phyloP scores from a whole-genome alignment of 495 filamentous ascomycete genomes.

The Letharia lupina region DNA sequence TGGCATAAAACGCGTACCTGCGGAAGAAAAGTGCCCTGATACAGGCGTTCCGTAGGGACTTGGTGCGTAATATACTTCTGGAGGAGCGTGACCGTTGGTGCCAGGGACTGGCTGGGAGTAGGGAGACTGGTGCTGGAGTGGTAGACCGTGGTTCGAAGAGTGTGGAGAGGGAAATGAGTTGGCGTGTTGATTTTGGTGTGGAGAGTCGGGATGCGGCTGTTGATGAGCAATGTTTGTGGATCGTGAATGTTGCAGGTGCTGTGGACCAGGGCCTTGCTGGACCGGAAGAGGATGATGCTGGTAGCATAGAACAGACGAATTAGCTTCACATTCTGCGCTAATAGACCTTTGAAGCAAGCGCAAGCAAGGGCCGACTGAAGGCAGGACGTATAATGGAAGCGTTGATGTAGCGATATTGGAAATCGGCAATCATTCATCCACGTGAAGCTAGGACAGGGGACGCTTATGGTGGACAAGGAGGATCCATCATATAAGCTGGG shows the following conservation, averaged over 20 bases:
- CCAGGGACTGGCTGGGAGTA: constrained; percentile 43
- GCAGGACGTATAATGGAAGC: not conserved
- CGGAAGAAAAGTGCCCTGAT: constrained; percentile 64
- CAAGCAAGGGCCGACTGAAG: not conserved
- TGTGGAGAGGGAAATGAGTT: constrained; percentile 53
- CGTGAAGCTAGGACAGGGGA: constrained; percentile 4
- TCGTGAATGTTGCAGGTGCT: constrained; percentile 53
- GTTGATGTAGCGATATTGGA: not conserved
- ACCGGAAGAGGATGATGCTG: constrained; percentile 36
- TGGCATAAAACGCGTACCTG: constrained; percentile 53
- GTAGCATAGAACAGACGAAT: constrained; percentile 31
- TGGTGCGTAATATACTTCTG: constrained; percentile 62
- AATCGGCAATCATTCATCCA: constrained; percentile 4
- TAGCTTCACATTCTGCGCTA: constrained; percentile 19
- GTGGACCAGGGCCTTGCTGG: constrained; percentile 41
- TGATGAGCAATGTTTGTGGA: constrained; percentile 57
- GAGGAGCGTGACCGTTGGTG: constrained; percentile 45
- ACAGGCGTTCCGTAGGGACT: constrained; percentile 65
- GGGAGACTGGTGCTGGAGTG: constrained; percentile 37
- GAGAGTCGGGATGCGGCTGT: constrained; percentile 48
- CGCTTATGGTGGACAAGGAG: constrained; percentile 4
- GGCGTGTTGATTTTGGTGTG: constrained; percentile 43
- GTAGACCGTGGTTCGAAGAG: constrained; percentile 34
- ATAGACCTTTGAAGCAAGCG: constrained; percentile 6
- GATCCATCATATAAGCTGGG: constrained; percentile 9